Conservation (phyloP, 2,329 filamentous ascomycete species). For the Arthrobotrys entomopaga region DNA sequence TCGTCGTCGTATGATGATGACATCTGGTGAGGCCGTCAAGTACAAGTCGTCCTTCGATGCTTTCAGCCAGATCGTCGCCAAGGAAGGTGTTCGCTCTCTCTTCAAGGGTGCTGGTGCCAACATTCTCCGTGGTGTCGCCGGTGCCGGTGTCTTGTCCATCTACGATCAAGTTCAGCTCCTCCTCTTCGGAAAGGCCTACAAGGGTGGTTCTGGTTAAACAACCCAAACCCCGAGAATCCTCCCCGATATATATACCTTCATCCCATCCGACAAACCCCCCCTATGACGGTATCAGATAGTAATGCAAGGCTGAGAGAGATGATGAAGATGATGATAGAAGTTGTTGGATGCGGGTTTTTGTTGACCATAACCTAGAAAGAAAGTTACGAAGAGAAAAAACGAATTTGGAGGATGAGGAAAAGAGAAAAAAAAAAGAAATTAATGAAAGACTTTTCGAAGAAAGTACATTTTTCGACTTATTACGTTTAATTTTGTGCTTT, state of each 20-base stretch:
- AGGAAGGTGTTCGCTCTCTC: slow-evolving; percentile 97
- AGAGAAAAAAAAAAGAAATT: slow-evolving; percentile 25
- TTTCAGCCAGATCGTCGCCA: slow-evolving; percentile 93
- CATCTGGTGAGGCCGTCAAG: slow-evolving; percentile 96
- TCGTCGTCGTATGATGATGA: slow-evolving; percentile 99
- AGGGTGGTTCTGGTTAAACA: slow-evolving; percentile 63
- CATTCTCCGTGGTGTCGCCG: slow-evolving; percentile 99
- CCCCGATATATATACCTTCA: slow-evolving; percentile 49
- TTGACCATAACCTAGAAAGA: slow-evolving; percentile 29
- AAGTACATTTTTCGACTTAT: slow-evolving; percentile 53
- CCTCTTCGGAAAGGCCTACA: slow-evolving; percentile 99
- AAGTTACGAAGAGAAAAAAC: slow-evolving; percentile 39
- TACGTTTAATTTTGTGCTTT: slow-evolving; percentile 52
- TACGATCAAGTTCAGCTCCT: slow-evolving; percentile 99
- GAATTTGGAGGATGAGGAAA: slow-evolving; percentile 24
- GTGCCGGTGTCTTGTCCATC: slow-evolving; percentile 99
- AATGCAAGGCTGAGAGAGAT: slow-evolving; percentile 14
- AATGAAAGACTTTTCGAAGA: slow-evolving; percentile 43
- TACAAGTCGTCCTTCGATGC: slow-evolving; percentile 97
- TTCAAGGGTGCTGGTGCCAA: slow-evolving; percentile 99
- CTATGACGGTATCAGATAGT: slow-evolving; percentile 50
- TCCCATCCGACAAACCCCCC: slow-evolving; percentile 34
- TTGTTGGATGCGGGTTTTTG: slow-evolving; percentile 37
- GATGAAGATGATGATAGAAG: slow-evolving; percentile 48
- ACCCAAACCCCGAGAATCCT: slow-evolving; percentile 27